These are phyloP conservation scores for Alternaria consortialis DNA, from an alignment of 2,329 filamentous ascomycete species.

Conservation along the genomic window DNA sequence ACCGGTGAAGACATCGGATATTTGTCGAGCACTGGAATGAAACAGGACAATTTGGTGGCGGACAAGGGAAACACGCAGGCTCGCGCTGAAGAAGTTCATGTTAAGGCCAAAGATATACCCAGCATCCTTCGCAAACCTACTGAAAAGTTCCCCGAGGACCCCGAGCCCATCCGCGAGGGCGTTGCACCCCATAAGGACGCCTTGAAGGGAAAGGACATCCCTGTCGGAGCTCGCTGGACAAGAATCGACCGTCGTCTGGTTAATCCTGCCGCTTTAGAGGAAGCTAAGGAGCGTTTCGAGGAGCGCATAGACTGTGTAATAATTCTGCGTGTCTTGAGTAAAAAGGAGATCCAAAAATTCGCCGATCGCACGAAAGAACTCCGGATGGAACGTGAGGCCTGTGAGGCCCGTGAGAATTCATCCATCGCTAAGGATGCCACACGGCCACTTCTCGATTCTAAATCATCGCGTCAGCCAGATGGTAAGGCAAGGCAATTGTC, in stretches of 20 bases:
- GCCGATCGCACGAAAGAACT: constrained; percentile 82
- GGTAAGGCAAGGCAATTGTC: background rate
- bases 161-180: constrained; percentile 83
- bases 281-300: constrained; percentile 90
- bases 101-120: too few species aligned
- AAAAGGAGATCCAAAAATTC: constrained; percentile 89
- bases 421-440: background rate
- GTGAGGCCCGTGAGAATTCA: too few species aligned
- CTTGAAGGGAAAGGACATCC: constrained; percentile 73
- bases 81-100: too few species aligned
- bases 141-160: constrained; percentile 85
- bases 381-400: constrained; percentile 49
- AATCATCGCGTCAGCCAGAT: background rate
- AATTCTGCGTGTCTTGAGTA: constrained; percentile 84
- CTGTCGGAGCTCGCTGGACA: constrained; percentile 84
- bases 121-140: constrained; percentile 87
- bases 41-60: too few species aligned
- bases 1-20: too few species aligned
- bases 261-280: constrained; percentile 85
- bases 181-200: constrained; percentile 94
- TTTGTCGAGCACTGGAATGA: too few species aligned
- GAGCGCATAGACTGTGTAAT: constrained; percentile 92
- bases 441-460: background rate
- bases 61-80: too few species aligned
- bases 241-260: constrained; percentile 90